phyloP scores from a whole-genome alignment of 768 basidiomycete species.

The Mycena pura region DNA sequence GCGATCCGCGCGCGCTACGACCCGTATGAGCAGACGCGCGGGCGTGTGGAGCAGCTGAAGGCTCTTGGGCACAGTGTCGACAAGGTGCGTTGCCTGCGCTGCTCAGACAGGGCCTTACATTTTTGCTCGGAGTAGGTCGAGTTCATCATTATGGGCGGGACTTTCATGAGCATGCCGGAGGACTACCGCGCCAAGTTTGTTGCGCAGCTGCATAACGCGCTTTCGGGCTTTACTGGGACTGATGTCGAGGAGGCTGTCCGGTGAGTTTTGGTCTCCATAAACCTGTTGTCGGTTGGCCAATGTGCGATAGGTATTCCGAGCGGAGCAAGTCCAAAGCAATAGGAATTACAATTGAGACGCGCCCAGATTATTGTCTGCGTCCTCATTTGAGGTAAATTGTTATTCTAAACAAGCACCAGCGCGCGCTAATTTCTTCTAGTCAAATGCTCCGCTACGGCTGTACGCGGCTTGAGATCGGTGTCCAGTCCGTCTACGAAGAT shows the following conservation, averaged over 20 bases:
- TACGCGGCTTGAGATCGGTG: slow-evolving; percentile 97
- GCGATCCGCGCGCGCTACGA: slow-evolving; percentile 95
- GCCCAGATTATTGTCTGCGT: slow-evolving; percentile 96
- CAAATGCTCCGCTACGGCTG: slow-evolving; percentile 99
- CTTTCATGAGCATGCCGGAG: slow-evolving; percentile 99
- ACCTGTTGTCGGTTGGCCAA: not conserved
- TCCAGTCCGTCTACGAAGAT: slow-evolving; percentile 99
- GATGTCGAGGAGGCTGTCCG: slow-evolving; percentile 96
- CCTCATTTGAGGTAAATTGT: slow-evolving; percentile 83
- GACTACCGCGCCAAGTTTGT: slow-evolving; percentile 93
- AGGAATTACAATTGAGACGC: slow-evolving; percentile 98
- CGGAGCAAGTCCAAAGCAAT: slow-evolving; percentile 98
- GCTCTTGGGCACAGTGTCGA: slow-evolving; percentile 96
- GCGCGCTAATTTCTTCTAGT: slow-evolving; percentile 47
- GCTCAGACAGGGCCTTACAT: too few relatives aligned
- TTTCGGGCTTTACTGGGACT: slow-evolving; percentile 92
- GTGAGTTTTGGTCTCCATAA: slow-evolving; percentile 40
- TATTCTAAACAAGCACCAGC: not conserved
- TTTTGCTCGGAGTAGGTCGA: slow-evolving; percentile 60
- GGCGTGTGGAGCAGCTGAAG: slow-evolving; percentile 94
- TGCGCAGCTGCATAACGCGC: slow-evolving; percentile 94
- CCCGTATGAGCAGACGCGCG: slow-evolving; percentile 96
- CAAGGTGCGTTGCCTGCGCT: slow-evolving; percentile 73
- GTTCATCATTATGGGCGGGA: slow-evolving; percentile 97
- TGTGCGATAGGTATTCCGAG: slow-evolving; percentile 81